These are phyloP conservation scores for Marsdenia floribunda DNA, from an alignment of 257 asterid species.

Conservation along the genomic window DNA sequence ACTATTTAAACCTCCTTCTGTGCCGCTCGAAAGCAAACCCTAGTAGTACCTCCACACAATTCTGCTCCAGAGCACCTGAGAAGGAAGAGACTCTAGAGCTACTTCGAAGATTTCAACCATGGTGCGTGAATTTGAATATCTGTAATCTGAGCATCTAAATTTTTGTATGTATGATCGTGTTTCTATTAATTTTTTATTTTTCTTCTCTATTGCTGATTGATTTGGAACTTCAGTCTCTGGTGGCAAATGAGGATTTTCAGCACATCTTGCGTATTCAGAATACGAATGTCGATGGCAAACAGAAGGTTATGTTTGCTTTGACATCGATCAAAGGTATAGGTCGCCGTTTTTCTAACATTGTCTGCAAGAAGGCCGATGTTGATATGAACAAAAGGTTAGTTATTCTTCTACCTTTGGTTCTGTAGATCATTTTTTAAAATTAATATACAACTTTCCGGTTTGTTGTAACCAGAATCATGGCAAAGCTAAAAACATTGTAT, in stretches of 20 bases:
- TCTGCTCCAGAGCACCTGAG: neutral
- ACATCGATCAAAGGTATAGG: slow-evolving; percentile 97
- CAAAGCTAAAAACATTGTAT: neutral
- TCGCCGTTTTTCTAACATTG: slow-evolving; percentile 88
- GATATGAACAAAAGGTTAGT: slow-evolving; percentile 87
- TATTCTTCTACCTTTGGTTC: neutral
- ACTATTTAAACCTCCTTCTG: neutral
- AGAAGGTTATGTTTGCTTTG: slow-evolving; percentile 93
- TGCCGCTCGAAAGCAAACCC: neutral
- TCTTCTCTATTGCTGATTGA: neutral
- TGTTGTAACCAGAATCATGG: neutral
- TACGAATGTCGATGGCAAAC: slow-evolving; percentile 89
- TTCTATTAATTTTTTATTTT: too few relatives aligned
- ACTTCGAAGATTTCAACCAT: slow-evolving; percentile 8
- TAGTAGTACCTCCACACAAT: neutral
- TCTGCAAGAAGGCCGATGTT: slow-evolving; percentile 86
- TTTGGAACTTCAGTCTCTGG: slow-evolving; percentile 47
- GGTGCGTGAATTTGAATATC: slow-evolving; percentile 8
- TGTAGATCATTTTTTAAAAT: too few relatives aligned
- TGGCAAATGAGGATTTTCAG: slow-evolving; percentile 86
- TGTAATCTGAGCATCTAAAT: neutral
- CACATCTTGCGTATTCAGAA: slow-evolving; percentile 96
- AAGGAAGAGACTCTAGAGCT: neutral
- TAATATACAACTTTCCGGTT: neutral
- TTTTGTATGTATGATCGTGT: neutral